phyloP scores from a whole-genome alignment of 805 yeast species.

The Pichia eremophila region DNA sequence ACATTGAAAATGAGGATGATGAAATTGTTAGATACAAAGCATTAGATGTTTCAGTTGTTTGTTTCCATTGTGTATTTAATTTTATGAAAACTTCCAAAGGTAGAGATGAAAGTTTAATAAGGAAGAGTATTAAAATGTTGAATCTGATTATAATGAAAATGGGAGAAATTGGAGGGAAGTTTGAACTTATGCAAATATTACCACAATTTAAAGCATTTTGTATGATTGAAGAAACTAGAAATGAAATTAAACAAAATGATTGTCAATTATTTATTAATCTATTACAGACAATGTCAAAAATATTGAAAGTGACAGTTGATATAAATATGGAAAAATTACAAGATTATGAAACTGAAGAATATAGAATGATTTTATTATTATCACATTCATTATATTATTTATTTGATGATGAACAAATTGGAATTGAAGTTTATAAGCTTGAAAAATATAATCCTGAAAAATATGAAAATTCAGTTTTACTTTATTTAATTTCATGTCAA shows the following conservation, averaged over 20 bases:
- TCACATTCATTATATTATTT: background rate
- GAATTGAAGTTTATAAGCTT: background rate
- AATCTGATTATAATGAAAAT: background rate
- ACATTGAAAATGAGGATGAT: background rate
- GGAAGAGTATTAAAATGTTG: background rate
- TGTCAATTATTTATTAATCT: background rate
- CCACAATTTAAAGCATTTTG: conserved; percentile 3
- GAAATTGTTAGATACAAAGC: background rate
- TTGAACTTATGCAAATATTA: conserved; percentile 4
- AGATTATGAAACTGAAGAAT: background rate
- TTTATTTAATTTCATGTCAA: conserved; percentile 3
- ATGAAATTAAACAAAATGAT: background rate
- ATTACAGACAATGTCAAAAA: background rate
- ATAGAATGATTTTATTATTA: background rate
- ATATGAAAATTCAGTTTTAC: background rate
- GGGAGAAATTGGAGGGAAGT: background rate
- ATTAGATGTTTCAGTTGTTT: conserved; percentile 5
- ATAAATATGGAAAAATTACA: background rate
- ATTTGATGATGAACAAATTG: conserved; percentile 5
- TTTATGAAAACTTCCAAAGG: background rate
- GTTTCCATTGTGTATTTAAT: conserved; percentile 7
- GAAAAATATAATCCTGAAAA: background rate
- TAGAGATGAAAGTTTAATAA: background rate
- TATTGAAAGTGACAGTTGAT: background rate
- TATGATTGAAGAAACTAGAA: background rate